Base-by-base conservation (phyloP, 1,284 basidiomycete genomes). In the Phylloporus sp. region DNA sequence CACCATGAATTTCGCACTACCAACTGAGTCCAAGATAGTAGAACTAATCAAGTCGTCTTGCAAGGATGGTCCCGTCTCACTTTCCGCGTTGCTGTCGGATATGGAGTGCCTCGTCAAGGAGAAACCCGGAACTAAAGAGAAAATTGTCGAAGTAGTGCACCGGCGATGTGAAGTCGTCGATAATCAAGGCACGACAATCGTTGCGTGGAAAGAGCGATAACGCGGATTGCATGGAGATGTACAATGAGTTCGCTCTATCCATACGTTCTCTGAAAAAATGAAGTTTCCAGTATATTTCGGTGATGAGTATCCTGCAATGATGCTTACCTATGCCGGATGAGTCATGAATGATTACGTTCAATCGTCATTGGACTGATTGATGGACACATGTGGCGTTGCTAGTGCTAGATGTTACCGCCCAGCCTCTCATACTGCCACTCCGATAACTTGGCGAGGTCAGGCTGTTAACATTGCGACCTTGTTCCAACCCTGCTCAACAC, bases 51-150 rank as follows among this genome's bases (percentile, higher is more conserved):
- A 72, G 73, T 80, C 82, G 64, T 84, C 88, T 67, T 87, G 87
- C 52, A 81, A 78, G 52, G 84, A 84, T 56, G 87, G 86, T 18
- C 65, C 75, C 18, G 72, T 91, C 32, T 86, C 82, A 10, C 72
- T 86, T 51, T 80, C 86, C 37, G 89, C 91, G 67, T 72, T 95
- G 12, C 70, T 94, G 22, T 76, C 80, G 26, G 82, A 84, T 66
- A 86, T 93, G 70, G 74, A 84, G 68, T 67, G 77, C 68, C 62
- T 82, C 56, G 74, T 78, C 42, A 73, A 75, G 40, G 83, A 85
- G 40, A 95, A 95, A 78, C 73, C 82, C 61, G 94, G 94, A 32
- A 84, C 92, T 6, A 80, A 77, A 68, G 88, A 89, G 69, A 95
- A 95, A 78, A 80, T 95, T 28, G 61, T 83, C 32, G 94, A 95